Base-by-base conservation (phyloP, 139 green algal genomes). In the Ettlia oleoabundans region DNA sequence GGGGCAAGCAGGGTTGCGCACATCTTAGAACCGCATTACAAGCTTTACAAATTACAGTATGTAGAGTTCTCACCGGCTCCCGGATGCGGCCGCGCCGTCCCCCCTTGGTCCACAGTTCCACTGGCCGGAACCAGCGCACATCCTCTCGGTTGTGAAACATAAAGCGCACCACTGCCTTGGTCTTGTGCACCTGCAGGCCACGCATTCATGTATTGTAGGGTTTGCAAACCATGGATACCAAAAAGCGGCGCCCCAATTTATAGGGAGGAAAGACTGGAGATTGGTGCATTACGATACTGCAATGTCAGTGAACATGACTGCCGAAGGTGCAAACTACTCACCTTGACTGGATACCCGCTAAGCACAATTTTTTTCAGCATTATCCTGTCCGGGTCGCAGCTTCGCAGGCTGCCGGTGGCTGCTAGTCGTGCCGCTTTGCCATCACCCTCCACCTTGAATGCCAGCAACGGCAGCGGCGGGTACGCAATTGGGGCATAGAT, bases 71-170 rank as follows among this genome's bases (percentile, higher is more conserved):
- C 78, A 83, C 78, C 18, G 96, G 90, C 89, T 99, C 96, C 33
- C 89, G 92, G 82, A 99, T 99, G 72, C 94, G 90, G 13, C 97
- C 97, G 21, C 94, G 90, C 1, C 94, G 86, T 9, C 97, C 97
- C 63, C 88, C 88, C 84, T 98, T 97, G n/a, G 93, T 96, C 91
- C 92, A 98, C 67, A 99, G 87, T 85, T 99, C 96, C 63, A 98
- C 76, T 1, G 97, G 97, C 55, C 84, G 87, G 88, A 97, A 98
- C 95, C 95, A 99, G 18, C 92, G 88, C 32, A 98, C 87, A 84
- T 99, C 96, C 30, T 98, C 95, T 3, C 95, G 92, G 76, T 91
- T 93, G 88, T 96, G 91, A 87, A 99, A 99, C 96, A 99, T 99
- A 85, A 92, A 97, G 6, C 91, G 86, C 72, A 99, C 95, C 9